These are phyloP conservation scores for Yamadazyma trypodendri DNA, from an alignment of 1,139 yeast genomes.

Conservation along the genomic window DNA sequence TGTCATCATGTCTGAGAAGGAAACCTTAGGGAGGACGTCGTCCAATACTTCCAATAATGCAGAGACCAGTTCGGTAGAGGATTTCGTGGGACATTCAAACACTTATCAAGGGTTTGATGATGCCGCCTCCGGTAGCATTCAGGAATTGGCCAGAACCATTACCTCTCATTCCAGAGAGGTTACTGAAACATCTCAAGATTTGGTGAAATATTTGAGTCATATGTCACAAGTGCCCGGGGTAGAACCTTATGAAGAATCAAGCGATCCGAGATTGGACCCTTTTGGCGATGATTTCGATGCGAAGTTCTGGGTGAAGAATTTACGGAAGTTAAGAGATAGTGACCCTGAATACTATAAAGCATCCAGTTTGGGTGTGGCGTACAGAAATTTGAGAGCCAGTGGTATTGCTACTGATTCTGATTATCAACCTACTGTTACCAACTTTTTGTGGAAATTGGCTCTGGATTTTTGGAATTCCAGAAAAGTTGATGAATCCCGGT, in stretches of 20 bases:
- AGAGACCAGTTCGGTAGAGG: conserved; percentile 13
- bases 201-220: conserved; percentile 48
- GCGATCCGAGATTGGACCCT: conserved; percentile 25
- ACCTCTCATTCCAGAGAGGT: conserved; percentile 21
- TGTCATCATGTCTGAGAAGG: conserved; percentile 2
- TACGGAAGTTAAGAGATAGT: conserved; percentile 21
- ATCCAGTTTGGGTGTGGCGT: conserved; percentile 65
- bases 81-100: conserved; percentile 15
- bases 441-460: conserved; percentile 34
- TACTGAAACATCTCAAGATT: conserved; percentile 41
- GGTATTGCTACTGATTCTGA: conserved; percentile 80
- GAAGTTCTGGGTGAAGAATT: conserved; percentile 32
- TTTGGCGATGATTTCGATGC: conserved; percentile 56
- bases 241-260: conserved; percentile 26
- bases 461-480: conserved; percentile 13
- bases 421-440: conserved; percentile 71
- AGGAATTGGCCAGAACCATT: conserved; percentile 33
- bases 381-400: conserved; percentile 64
- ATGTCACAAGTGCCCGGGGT: conserved; percentile 57
- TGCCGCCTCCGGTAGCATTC: conserved; percentile 27
- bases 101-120: conserved; percentile 31
- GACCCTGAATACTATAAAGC: conserved; percentile 69
- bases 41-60: conserved; percentile 8
- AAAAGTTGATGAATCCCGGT: conserved; percentile 17
- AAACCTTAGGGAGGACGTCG: conserved; percentile 7